Evolutionary conservation across 202 grass and related monocot genomes (phyloP).

Genomic region (Brachypodium distachyon): DNA sequence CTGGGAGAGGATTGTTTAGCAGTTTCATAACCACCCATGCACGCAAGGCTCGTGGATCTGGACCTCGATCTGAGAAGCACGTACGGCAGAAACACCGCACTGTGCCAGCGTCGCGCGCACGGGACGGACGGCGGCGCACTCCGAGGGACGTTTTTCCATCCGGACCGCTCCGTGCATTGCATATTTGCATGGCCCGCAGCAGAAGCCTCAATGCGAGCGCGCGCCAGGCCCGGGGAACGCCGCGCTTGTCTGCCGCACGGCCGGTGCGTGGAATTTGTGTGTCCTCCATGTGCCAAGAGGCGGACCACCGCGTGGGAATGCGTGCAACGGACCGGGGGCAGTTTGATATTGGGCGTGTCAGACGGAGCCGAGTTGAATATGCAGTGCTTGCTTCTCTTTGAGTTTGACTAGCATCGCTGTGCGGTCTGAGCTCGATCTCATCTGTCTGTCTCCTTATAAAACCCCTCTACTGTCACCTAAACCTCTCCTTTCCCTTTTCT

Average conservation of each 20-base stretch:
- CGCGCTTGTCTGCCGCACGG: conserved; percentile 1
- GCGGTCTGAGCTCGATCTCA: neutral
- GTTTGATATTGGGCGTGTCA: conserved; percentile 39
- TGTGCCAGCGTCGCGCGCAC: neutral
- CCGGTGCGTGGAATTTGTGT: neutral
- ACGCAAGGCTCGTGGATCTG: too few relatives aligned
- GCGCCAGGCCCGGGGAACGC: neutral
- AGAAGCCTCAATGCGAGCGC: conserved; percentile 14
- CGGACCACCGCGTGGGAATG: conserved; percentile 41
- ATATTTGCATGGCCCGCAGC: neutral
- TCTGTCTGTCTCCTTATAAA: conserved; percentile 35
- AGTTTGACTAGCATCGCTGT: conserved; percentile 42
- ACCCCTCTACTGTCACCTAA: conserved; percentile 15
- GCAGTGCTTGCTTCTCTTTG: conserved; percentile 23
- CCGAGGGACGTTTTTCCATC: neutral
- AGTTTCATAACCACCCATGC: neutral
- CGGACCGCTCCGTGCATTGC: neutral
- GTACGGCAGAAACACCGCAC: neutral
- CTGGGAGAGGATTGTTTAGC: neutral
- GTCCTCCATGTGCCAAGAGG: conserved; percentile 4
- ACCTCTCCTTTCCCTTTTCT: conserved; percentile 33
- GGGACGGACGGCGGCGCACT: conserved; percentile 19
- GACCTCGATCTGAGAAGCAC: neutral
- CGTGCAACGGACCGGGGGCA: too few relatives aligned
- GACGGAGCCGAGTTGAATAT: conserved; percentile 32